Evolutionary conservation across 352 stramenopile species (phyloP).

Genomic region (Phytophthora tubulina): DNA sequence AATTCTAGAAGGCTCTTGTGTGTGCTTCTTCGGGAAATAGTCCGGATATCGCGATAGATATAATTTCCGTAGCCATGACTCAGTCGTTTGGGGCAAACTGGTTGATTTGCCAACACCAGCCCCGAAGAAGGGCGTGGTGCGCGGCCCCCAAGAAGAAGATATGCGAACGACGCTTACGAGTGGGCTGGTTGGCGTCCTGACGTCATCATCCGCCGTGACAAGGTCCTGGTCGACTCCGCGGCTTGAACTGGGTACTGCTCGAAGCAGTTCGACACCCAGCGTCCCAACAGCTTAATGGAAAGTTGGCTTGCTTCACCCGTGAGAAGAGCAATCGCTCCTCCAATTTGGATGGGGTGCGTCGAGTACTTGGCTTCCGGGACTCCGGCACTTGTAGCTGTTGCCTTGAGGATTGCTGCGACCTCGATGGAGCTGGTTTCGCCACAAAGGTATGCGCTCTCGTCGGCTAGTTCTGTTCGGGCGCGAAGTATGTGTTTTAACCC

Average conservation of each 20-base stretch:
- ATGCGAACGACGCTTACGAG: not conserved
- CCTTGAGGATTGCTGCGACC: not conserved
- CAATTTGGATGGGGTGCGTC: conserved; percentile 18
- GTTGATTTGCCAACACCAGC: not conserved
- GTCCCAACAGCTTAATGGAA: conserved; percentile 12
- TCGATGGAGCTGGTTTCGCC: not conserved
- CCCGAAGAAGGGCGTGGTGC: not conserved
- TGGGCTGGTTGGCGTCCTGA: not conserved
- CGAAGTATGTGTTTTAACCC: not conserved
- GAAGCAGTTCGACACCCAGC: conserved; percentile 18
- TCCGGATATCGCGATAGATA: no score
- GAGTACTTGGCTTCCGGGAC: conserved; percentile 13
- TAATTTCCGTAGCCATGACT: no score
- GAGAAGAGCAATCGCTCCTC: conserved; percentile 3
- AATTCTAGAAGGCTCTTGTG: no score
- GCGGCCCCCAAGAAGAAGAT: conserved; percentile 6
- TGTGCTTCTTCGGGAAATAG: no score
- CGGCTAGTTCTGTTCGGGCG: not conserved
- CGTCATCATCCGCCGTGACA: conserved; percentile 1
- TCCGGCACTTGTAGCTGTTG: not conserved
- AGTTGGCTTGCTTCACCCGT: conserved; percentile 1
- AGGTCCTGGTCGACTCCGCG: not conserved
- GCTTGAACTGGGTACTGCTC: conserved; percentile 13
- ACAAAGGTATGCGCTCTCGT: not conserved
- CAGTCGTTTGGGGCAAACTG: conserved; percentile 3